These are phyloP conservation scores for Pythium graminicola DNA, from an alignment of 352 stramenopile genomes.

Conservation along the genomic window DNA sequence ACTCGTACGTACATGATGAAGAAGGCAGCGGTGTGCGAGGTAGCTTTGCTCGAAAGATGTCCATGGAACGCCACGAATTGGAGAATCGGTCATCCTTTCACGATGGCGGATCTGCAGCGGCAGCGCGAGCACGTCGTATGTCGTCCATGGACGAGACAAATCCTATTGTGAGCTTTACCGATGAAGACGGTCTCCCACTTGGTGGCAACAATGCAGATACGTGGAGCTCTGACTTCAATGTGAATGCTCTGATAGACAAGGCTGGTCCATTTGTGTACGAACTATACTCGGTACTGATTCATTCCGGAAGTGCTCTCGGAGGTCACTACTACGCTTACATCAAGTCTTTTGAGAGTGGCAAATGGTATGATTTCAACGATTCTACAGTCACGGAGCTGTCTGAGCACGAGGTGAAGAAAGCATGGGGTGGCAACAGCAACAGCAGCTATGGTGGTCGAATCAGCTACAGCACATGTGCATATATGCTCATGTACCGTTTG, in stretches of 20 bases:
- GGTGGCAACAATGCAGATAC: constrained; percentile 31
- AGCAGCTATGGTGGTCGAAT: constrained; percentile 25
- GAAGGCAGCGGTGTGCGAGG: constrained; percentile 33
- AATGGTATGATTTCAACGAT: constrained; percentile 89
- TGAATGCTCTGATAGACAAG: constrained; percentile 49
- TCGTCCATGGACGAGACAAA: constrained; percentile 77
- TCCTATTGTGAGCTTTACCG: constrained; percentile 23
- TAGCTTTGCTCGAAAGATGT: constrained; percentile 81
- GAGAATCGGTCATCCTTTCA: constrained; percentile 24
- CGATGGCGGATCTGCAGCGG: constrained; percentile 12
- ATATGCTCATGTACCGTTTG: constrained; percentile 89
- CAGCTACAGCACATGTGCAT: constrained; percentile 79
- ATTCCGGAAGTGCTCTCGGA: constrained; percentile 87
- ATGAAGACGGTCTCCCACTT: constrained; percentile 5
- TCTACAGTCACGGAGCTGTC: constrained; percentile 74
- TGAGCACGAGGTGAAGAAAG: constrained; percentile 67
- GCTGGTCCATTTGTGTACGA: constrained; percentile 82
- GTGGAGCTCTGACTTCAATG: constrained; percentile 67
- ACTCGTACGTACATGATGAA: constrained; percentile 74
- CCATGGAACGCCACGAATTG: constrained; percentile 72
- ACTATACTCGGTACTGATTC: constrained; percentile 90
- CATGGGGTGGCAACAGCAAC: constrained; percentile 50
- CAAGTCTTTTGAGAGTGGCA: constrained; percentile 70
- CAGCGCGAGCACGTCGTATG: constrained; percentile 31
- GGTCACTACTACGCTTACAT: constrained; percentile 95